These are phyloP conservation scores for Hyaloperonospora brassicae DNA, from an alignment of 352 stramenopile genomes.

Conservation along the genomic window DNA sequence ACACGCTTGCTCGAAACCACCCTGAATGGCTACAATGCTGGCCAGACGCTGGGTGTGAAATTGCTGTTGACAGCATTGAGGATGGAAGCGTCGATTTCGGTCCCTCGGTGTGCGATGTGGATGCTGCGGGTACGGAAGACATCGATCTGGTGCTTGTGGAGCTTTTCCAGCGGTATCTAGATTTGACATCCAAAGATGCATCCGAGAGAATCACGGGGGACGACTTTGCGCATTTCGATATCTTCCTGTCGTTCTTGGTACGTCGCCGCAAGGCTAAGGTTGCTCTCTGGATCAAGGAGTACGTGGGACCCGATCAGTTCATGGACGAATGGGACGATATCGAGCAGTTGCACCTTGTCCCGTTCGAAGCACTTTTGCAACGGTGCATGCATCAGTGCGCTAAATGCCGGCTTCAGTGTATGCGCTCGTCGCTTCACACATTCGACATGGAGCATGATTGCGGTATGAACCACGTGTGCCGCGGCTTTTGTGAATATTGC, in stretches of 20 bases:
- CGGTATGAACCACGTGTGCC: slow-evolving; percentile 33
- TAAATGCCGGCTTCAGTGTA: slow-evolving; percentile 33
- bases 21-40: slow-evolving; percentile 17
- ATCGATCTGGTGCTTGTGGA: slow-evolving; percentile 8
- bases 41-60: slow-evolving; percentile 11
- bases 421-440: slow-evolving; percentile 27
- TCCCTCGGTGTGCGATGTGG: slow-evolving; percentile 3
- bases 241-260: slow-evolving; percentile 30
- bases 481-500: slow-evolving; percentile 31
- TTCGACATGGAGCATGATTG: slow-evolving; percentile 31
- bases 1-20: slow-evolving; percentile 9
- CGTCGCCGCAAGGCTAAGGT: slow-evolving; percentile 31
- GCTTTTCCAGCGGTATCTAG: slow-evolving; percentile 25
- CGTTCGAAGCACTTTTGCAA: slow-evolving; percentile 24
- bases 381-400: slow-evolving; percentile 29
- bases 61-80: slow-evolving; percentile 13
- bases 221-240: slow-evolving; percentile 31
- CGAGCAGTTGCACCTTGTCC: slow-evolving; percentile 17
- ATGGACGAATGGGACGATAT: slow-evolving; percentile 29
- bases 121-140: not conserved
- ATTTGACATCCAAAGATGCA: slow-evolving; percentile 12
- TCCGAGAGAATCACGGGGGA: slow-evolving; percentile 17
- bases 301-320: slow-evolving; percentile 25
- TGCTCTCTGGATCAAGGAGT: slow-evolving; percentile 24
- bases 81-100: slow-evolving; percentile 31